These are phyloP conservation scores for Vigna mungo DNA, from an alignment of 306 rosid species.

Conservation along the genomic window DNA sequence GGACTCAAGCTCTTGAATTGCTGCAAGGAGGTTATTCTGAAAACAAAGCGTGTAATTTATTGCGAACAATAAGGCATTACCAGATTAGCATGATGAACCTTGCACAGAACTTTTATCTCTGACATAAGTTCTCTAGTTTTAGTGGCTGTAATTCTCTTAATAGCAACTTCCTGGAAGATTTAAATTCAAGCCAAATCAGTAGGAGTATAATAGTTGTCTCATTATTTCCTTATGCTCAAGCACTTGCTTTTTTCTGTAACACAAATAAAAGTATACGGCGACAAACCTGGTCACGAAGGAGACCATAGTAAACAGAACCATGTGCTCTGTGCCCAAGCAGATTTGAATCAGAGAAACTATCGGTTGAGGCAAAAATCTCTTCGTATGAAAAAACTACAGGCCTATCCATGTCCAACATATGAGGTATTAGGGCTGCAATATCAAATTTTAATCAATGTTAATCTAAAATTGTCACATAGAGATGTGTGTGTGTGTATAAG, in stretches of 20 bases:
- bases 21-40: conserved; percentile 43
- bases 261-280: conserved; percentile 28
- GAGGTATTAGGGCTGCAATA: conserved; percentile 71
- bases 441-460: not conserved
- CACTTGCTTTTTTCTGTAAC: not conserved
- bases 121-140: conserved; percentile 89
- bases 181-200: conserved; percentile 35
- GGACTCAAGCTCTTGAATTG: conserved; percentile 52
- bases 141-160: conserved; percentile 93
- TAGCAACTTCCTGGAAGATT: conserved; percentile 84
- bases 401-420: conserved; percentile 76
- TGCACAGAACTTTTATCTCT: conserved; percentile 93
- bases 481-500: not conserved
- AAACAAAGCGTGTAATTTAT: conserved; percentile 28
- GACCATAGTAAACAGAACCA: conserved; percentile 88
- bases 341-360: conserved; percentile 86
- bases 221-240: not conserved
- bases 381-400: conserved; percentile 82
- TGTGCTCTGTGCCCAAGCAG: conserved; percentile 93
- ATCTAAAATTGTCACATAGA: not conserved
- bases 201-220: conserved; percentile 4
- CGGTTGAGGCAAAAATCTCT: conserved; percentile 75
- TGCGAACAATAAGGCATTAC: conserved; percentile 53
- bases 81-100: conserved; percentile 97
- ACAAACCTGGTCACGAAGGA: conserved; percentile 85